Conservation (phyloP, 2,329 filamentous ascomycete species). For the Penicillium sp. region DNA sequence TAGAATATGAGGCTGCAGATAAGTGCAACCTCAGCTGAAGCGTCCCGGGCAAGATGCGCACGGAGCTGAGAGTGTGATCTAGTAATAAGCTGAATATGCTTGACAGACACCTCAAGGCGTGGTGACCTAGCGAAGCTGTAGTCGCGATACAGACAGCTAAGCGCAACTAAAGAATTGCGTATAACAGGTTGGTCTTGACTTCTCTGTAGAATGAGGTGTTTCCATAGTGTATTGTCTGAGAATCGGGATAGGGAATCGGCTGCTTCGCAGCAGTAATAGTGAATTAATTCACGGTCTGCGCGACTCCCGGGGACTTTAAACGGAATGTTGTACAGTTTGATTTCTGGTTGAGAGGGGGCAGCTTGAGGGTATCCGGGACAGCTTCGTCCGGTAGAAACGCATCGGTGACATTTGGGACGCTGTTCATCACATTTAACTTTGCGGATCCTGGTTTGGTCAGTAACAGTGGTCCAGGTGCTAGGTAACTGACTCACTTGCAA, state of each 20-base stretch:
- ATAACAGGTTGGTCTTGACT: conserved; percentile 23
- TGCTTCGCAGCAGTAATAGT: conserved; percentile 23
- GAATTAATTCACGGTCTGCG: conserved; percentile 23
- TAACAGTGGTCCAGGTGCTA: background rate
- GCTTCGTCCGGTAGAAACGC: conserved; percentile 17
- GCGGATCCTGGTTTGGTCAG: conserved; percentile 14
- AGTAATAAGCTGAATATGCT: conserved; percentile 15
- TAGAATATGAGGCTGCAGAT: conserved; percentile 29
- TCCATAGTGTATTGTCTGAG: conserved; percentile 22
- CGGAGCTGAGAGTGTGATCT: conserved; percentile 27
- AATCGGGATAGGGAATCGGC: conserved; percentile 16
- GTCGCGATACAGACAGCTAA: conserved; percentile 21
- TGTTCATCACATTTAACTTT: conserved; percentile 29
- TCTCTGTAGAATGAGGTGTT: conserved; percentile 17
- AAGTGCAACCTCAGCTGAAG: conserved; percentile 21
- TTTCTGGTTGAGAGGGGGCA: background rate
- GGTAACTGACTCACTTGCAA: conserved; percentile 15
- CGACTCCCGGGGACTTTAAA: conserved; percentile 26
- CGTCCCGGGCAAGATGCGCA: conserved; percentile 17
- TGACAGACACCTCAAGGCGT: background rate
- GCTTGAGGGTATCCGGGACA: conserved; percentile 22
- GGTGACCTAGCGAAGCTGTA: background rate
- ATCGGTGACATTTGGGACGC: background rate
- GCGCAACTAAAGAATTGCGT: conserved; percentile 20
- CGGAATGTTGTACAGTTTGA: conserved; percentile 21